Evolutionary conservation across 2,329 filamentous ascomycete genomes (phyloP).

Genomic region (Pestalotiopsis sp.): DNA sequence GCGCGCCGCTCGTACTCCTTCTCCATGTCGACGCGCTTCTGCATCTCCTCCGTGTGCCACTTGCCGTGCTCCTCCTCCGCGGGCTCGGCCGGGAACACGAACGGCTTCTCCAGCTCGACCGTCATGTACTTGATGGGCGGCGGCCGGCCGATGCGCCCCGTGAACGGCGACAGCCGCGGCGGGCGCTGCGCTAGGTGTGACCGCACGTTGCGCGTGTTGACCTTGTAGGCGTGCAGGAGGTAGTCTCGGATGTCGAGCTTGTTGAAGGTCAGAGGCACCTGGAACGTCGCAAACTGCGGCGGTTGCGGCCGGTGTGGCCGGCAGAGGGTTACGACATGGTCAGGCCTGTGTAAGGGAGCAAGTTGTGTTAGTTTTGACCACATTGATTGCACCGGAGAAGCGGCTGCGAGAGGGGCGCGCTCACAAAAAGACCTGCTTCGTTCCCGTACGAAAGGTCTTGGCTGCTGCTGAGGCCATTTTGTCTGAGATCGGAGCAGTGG

Average conservation of each 20-base stretch:
- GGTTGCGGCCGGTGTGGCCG: constrained; percentile 40
- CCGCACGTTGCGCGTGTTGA: constrained; percentile 73
- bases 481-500: constrained; percentile 5
- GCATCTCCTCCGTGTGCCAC: constrained; percentile 67
- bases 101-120: constrained; percentile 83
- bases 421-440: constrained; percentile 35
- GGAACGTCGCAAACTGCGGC: constrained; percentile 84
- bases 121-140: constrained; percentile 88
- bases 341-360: constrained; percentile 6
- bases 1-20: constrained; percentile 40
- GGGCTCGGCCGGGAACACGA: constrained; percentile 81
- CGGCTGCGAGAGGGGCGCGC: constrained; percentile 6
- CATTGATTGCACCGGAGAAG: neutral
- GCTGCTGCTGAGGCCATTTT: constrained; percentile 20
- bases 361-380: neutral
- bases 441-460: constrained; percentile 28
- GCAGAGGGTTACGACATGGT: constrained; percentile 16
- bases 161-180: constrained; percentile 48
- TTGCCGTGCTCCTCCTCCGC: constrained; percentile 50
- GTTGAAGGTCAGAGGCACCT: constrained; percentile 88
- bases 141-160: constrained; percentile 69
- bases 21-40: constrained; percentile 52
- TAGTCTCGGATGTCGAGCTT: constrained; percentile 98
- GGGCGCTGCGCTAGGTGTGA: constrained; percentile 76
- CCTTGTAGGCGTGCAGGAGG: constrained; percentile 81